A percentile compares a stretch with the other conserved stretches of the same genome.
Evolutionary conservation across 2,329 filamentous ascomycete species (phyloP).

Genomic region (Monilinia fructigena): DNA sequence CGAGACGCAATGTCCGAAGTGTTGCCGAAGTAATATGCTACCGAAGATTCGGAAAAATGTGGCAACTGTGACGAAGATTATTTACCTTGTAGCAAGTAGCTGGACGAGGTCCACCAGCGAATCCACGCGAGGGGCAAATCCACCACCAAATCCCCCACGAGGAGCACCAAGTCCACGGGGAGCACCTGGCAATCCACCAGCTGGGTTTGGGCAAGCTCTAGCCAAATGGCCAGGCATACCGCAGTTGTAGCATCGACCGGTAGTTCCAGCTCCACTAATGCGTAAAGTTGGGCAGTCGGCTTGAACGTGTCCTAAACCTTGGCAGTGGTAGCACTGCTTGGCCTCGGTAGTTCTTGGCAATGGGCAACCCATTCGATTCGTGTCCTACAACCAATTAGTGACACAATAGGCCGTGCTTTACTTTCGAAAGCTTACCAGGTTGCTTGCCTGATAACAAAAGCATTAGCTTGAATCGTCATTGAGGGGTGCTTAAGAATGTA

Average conservation of each 20-base stretch:
- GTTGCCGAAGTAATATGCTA: slow-evolving; percentile 4
- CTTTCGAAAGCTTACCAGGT: slow-evolving; percentile 54
- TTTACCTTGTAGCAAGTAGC: slow-evolving; percentile 66
- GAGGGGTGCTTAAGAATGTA: slow-evolving; percentile 27
- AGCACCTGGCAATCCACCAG: slow-evolving; percentile 49
- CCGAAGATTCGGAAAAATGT: neutral
- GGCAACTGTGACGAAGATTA: neutral
- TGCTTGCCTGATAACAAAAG: slow-evolving; percentile 63
- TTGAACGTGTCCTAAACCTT: slow-evolving; percentile 96
- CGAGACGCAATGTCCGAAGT: neutral
- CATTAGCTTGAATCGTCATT: slow-evolving; percentile 19
- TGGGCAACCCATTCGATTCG: slow-evolving; percentile 96
- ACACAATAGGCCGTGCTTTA: neutral
- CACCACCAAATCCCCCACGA: slow-evolving; percentile 69
- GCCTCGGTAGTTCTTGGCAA: slow-evolving; percentile 95
- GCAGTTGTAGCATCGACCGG: slow-evolving; percentile 95
- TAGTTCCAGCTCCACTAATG: slow-evolving; percentile 76
- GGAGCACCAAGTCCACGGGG: slow-evolving; percentile 66
- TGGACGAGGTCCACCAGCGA: slow-evolving; percentile 65
- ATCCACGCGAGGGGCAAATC: slow-evolving; percentile 67
- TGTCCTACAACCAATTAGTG: slow-evolving; percentile 57
- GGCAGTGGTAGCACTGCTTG: slow-evolving; percentile 99
- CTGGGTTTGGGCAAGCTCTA: slow-evolving; percentile 80
- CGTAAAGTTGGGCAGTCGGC: slow-evolving; percentile 97
- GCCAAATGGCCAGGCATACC: slow-evolving; percentile 90